Evolutionary conservation across 2,329 filamentous ascomycete species (phyloP), one percentile per base, ranked within the genome.

Genomic region (Aspergillus vadensis): DNA sequence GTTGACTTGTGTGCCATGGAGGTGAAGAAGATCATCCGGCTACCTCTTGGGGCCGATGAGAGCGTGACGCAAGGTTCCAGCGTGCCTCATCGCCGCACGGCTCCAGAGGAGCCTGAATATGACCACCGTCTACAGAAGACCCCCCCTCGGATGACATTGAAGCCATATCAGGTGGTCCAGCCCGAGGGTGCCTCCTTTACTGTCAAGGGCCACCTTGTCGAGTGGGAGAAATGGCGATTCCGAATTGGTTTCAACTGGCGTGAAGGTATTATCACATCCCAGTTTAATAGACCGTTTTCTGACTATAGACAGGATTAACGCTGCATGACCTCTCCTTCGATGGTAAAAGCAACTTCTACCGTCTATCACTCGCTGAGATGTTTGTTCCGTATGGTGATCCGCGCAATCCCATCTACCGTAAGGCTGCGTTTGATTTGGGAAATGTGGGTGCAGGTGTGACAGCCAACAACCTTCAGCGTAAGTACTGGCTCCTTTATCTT

Each of bases 21-120:
- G 32, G 80, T 85, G 5, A 80, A 79, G 55, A 80, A 82, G 57
- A 77, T 85, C 52, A 79, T 82, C 61, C 77, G 78, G 36, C 77
- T 85, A 12, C 80, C 81, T 15, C 73, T 79, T 1, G 74, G 76
- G 1, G 67, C 74, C 0, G 67, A 77, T 10, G 75, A 79, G 49
- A 70, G 75, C 14, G 76, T 80, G 49, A 43, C 41, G 9, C 41
- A 14, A 14, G 41, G 41, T 8, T 43, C 17, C 9, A 21, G 12
- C 8, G 41, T 43, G 8, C 41, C 17, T 43, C 41, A 43, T 21
- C 41, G 41, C 10, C 41, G 41, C 12, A 43, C 41, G 19, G 77
- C 79, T 66, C 64, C 68, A 19, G 59, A 61, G 7, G 30, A 50
- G 32, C 73, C 67, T 49, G 75, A 77, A 57, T 77, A 77, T 47